Percentiles rank a stretch among this genome's conserved stretches.
Conservation (phyloP, 164 flowering plant genomes). For the Sextonia rubra region DNA sequence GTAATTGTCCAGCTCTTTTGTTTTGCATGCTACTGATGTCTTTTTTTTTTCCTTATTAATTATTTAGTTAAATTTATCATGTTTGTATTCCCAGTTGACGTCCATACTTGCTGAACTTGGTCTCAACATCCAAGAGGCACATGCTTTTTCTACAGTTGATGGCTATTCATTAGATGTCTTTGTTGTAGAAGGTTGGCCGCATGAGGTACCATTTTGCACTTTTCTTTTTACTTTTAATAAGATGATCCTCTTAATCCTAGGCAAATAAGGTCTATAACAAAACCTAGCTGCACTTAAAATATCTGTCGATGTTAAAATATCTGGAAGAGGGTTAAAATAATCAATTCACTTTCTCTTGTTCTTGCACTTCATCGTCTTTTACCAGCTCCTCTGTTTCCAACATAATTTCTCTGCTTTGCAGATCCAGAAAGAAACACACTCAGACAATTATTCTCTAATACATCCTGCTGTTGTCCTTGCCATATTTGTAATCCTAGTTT, state of each 20-base stretch:
- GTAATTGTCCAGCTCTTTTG: constrained; percentile 10
- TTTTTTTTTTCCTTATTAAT: not conserved
- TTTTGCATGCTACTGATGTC: not conserved
- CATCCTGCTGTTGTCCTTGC: no score
- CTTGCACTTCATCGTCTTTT: no score
- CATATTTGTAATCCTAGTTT: no score
- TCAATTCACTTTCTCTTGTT: no score
- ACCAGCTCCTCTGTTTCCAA: no score
- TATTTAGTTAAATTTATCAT: not conserved
- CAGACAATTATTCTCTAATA: no score
- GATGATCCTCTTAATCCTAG: not conserved
- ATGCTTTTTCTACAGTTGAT: constrained; percentile 94
- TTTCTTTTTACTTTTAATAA: not conserved
- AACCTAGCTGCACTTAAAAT: no score
- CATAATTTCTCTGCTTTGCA: no score
- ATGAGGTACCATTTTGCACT: constrained; percentile 49
- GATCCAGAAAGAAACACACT: no score
- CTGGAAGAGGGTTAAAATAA: no score
- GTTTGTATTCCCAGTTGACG: constrained; percentile 59
- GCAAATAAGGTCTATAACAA: no score
- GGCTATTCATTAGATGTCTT: constrained; percentile 95
- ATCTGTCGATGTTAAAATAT: no score
- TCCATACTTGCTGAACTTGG: constrained; percentile 79
- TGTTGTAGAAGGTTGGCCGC: constrained; percentile 91
- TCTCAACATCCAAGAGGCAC: constrained; percentile 94